These are phyloP conservation scores for Russula griseocarnosa DNA, from an alignment of 768 basidiomycete genomes.

Conservation along the genomic window DNA sequence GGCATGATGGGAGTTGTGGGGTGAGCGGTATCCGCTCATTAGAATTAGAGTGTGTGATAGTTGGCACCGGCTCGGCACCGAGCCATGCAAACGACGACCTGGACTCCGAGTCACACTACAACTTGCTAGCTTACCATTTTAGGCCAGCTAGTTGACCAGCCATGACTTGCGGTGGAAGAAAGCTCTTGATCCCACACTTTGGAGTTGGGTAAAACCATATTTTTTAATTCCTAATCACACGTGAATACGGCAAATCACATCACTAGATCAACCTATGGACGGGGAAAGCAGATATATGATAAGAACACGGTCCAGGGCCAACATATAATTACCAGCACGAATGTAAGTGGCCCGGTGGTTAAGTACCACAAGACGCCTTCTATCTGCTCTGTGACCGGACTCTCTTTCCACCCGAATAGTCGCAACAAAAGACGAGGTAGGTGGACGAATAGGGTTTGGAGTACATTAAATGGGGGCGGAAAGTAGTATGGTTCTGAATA, in stretches of 20 bases:
- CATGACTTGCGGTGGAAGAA: too few relatives aligned
- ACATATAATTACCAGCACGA: conserved; percentile 29
- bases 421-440: conserved; percentile 24
- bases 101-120: too few relatives aligned
- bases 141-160: too few relatives aligned
- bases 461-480: conserved; percentile 51
- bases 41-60: too few relatives aligned
- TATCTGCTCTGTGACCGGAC: conserved; percentile 19
- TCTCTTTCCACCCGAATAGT: conserved; percentile 29
- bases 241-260: not conserved
- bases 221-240: not conserved
- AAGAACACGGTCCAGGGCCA: conserved; percentile 18
- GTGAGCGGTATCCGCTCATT: not conserved
- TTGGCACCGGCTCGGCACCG: not conserved
- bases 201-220: not conserved
- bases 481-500: conserved; percentile 42
- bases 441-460: conserved; percentile 32
- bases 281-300: not conserved
- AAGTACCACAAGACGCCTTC: conserved; percentile 43
- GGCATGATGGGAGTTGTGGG: conserved; percentile 9
- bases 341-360: conserved; percentile 40
- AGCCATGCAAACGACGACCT: not conserved
- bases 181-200: not conserved
- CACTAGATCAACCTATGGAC: not conserved
- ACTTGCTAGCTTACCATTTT: too few relatives aligned